These are phyloP conservation scores for Allium sativum DNA, from an alignment of 106 monocot genomes.

Conservation along the genomic window DNA sequence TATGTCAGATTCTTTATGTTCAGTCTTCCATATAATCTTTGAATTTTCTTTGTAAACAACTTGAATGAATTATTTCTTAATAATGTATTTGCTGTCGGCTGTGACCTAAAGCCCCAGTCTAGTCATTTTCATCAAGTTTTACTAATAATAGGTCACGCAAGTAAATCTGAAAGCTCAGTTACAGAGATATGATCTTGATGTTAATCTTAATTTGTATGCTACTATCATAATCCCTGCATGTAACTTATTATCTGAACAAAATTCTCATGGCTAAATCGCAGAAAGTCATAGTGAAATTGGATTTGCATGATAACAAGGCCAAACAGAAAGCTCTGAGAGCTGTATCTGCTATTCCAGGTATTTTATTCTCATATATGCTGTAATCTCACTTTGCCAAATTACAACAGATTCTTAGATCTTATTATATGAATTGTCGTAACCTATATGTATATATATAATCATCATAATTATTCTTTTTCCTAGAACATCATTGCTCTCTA, in stretches of 20 bases:
- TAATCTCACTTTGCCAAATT: too few species aligned
- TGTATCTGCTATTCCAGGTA: conserved; percentile 58
- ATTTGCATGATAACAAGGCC: conserved; percentile 72
- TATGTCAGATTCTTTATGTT: background rate
- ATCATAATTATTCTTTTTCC: too few species aligned
- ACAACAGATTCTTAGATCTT: too few species aligned
- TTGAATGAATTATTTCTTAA: too few species aligned
- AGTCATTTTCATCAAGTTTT: too few species aligned
- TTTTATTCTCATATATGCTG: background rate
- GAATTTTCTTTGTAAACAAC: background rate
- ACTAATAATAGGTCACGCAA: too few species aligned
- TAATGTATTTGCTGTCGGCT: too few species aligned
- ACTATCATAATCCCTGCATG: too few species aligned
- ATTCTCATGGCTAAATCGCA: conserved; percentile 17
- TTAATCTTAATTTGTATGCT: background rate
- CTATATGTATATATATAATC: too few species aligned
- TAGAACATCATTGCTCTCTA: too few species aligned
- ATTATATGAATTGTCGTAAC: too few species aligned
- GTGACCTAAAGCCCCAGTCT: too few species aligned
- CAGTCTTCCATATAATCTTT: background rate
- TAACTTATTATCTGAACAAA: background rate
- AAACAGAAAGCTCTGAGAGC: conserved; percentile 79
- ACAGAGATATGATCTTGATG: background rate
- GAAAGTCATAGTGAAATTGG: conserved; percentile 67
- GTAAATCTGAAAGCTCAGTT: background rate